A percentile compares a stretch with the other conserved stretches of the same genome.
These are phyloP conservation scores for Primulina tabacum DNA, from an alignment of 257 asterid species.

Conservation along the genomic window DNA sequence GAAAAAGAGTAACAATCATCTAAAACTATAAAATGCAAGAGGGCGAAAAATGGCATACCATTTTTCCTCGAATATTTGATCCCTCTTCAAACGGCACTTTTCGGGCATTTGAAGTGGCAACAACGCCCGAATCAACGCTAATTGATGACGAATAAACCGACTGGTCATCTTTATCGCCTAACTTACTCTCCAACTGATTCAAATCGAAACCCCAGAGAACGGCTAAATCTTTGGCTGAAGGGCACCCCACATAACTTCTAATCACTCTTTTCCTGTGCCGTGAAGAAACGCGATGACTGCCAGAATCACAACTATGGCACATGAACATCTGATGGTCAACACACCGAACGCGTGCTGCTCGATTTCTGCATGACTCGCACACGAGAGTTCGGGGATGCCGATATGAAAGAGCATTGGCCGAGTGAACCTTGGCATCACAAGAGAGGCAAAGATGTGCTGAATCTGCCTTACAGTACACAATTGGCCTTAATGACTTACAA, in stretches of 20 bases:
- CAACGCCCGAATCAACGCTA: constrained; percentile 14
- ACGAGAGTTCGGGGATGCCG: constrained; percentile 72
- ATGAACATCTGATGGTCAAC: constrained; percentile 52
- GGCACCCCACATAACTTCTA: constrained; percentile 65
- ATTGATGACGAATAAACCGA: constrained; percentile 13
- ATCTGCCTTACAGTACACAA: constrained; percentile 80
- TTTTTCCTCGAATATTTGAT: constrained; percentile 28
- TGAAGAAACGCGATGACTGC: constrained; percentile 38
- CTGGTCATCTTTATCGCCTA: background rate
- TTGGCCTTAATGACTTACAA: constrained; percentile 56
- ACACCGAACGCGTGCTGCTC: constrained; percentile 52
- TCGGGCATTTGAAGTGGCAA: background rate
- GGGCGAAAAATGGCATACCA: constrained; percentile 31
- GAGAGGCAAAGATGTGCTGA: constrained; percentile 85
- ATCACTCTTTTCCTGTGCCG: constrained; percentile 48
- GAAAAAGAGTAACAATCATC: background rate
- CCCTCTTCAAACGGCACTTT: constrained; percentile 23
- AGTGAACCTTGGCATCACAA: constrained; percentile 84
- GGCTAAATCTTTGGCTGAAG: constrained; percentile 72
- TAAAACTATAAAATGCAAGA: too few species aligned
- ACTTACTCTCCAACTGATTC: constrained; percentile 30
- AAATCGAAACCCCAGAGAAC: constrained; percentile 62
- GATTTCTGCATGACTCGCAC: constrained; percentile 56
- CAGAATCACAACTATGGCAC: constrained; percentile 62
- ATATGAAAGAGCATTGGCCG: constrained; percentile 78